Evolutionary conservation across 225 moss, liverwort and hornwort genomes (phyloP).

Genomic region (Pseudoscleropodium purum): DNA sequence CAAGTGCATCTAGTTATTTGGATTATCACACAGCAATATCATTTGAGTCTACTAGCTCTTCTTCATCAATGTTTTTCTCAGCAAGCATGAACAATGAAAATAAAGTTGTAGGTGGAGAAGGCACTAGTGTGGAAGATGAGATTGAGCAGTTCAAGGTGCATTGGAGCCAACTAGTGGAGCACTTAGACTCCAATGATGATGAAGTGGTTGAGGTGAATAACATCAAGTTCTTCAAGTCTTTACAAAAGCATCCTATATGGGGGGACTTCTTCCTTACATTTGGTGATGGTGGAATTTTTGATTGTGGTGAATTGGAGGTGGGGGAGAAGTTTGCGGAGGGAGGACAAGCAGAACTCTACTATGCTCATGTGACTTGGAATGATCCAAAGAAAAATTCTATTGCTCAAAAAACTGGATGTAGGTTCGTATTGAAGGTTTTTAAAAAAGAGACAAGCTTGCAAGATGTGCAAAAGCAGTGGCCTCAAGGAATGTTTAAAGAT

Average conservation of each 20-base stretch:
- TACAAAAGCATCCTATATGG: background rate
- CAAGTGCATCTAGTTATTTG: background rate
- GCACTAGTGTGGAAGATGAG: fast-evolving
- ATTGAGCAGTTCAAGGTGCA: background rate
- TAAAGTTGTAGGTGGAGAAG: background rate
- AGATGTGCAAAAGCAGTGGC: background rate
- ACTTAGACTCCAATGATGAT: background rate
- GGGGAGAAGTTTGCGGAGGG: background rate
- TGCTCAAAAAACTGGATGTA: fast-evolving
- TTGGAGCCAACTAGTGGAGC: background rate
- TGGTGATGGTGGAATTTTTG: background rate
- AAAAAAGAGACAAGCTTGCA: background rate
- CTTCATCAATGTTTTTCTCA: fast-evolving
- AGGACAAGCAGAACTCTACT: background rate
- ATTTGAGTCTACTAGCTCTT: background rate
- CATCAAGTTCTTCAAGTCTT: background rate
- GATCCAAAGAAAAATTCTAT: fast-evolving
- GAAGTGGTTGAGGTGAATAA: background rate
- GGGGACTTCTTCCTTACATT: background rate
- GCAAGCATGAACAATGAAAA: fast-evolving
- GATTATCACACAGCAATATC: background rate
- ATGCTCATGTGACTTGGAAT: background rate
- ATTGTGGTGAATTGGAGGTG: fast-evolving
- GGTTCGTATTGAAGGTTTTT: background rate
- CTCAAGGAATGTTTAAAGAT: background rate